Evolutionary conservation across 2,329 filamentous ascomycete species (phyloP), one percentile per base, ranked within the genome.

Genomic region (Davidsoniella virescens): DNA sequence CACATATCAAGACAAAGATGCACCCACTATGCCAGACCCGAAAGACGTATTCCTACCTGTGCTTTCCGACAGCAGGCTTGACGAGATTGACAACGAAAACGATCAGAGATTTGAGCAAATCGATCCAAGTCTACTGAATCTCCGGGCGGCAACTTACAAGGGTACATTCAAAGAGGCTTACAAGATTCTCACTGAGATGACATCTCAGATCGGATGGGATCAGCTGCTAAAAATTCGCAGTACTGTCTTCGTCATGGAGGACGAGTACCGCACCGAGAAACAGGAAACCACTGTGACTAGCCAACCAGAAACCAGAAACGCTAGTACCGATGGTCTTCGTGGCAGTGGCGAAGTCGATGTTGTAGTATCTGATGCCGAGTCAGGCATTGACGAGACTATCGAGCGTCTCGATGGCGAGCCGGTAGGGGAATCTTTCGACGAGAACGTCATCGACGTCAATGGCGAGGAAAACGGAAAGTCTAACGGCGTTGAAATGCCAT

Each of bases 201-300:
- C 90, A 0, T 82, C 87, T 54, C 90, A 92, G 65, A 95, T 98
- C 58, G 92, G 92, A 38, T 98, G 92, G 92, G 92, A 98, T 59
- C 87, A 95, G 61, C 72, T 98, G 18, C 70, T 98, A 47, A 93
- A 87, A 65, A 94, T 93, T 59, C 78, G 92, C 57, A 96, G 90
- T 67, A 88, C 90, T 55, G 92, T 98, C 1, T 98, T 98, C 59
- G 92, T 98, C 45, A 98, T 98, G 92, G 92, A 98, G 63, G 92
- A 98, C 61, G 92, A 98, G 64, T 98, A 98, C 62, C 80, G 92
- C 45, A 84, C 82, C 51, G 92, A 96, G 66, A 86, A 84, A 64
- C 80, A 84, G 51, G 78, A 81, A 54, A 64, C 70, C 20, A 67
- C 68, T 16, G 36, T 29, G 8, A 17, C 23, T 49, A 69, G 45